phyloP scores from a whole-genome alignment of 306 rosid species.

The Inga leiocalycina region DNA sequence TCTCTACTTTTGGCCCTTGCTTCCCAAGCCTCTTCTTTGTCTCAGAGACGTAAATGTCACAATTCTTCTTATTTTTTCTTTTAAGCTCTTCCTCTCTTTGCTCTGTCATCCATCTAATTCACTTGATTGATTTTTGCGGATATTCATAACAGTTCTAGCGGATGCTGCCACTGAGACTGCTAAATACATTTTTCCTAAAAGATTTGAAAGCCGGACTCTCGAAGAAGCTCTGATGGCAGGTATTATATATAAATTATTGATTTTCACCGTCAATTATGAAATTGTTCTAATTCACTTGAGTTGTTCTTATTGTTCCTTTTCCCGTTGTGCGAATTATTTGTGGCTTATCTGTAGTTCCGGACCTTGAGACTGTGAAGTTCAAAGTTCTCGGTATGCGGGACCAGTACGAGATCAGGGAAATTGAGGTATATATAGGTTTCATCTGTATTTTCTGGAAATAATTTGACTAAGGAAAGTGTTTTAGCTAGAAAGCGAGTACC shows the following conservation, averaged over 20 bases:
- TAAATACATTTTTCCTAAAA: slow-evolving; percentile 75
- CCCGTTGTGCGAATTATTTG: not conserved
- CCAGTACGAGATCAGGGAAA: slow-evolving; percentile 82
- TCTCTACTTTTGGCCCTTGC: slow-evolving; percentile 82
- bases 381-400: slow-evolving; percentile 64
- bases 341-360: slow-evolving; percentile 68
- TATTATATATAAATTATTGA: slow-evolving; percentile 16
- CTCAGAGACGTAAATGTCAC: slow-evolving; percentile 77
- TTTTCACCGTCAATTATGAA: slow-evolving; percentile 24
- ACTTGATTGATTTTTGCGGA: not conserved
- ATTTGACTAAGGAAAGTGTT: not conserved
- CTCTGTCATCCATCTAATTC: slow-evolving; percentile 6
- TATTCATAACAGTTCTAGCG: slow-evolving; percentile 51
- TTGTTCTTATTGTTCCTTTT: slow-evolving; percentile 8
- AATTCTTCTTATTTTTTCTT: not conserved
- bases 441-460: not conserved
- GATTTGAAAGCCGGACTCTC: slow-evolving; percentile 76
- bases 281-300: not conserved
- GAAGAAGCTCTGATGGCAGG: slow-evolving; percentile 93
- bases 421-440: slow-evolving; percentile 56
- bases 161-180: slow-evolving; percentile 70
- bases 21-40: slow-evolving; percentile 66
- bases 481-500: not conserved
- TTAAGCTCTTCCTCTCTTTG: not conserved
- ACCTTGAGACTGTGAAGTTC: slow-evolving; percentile 78